A percentile compares a stretch with the other conserved stretches of the same genome.
phyloP scores from a whole-genome alignment of 1,284 basidiomycete species.

The Trichosporon sp. region DNA sequence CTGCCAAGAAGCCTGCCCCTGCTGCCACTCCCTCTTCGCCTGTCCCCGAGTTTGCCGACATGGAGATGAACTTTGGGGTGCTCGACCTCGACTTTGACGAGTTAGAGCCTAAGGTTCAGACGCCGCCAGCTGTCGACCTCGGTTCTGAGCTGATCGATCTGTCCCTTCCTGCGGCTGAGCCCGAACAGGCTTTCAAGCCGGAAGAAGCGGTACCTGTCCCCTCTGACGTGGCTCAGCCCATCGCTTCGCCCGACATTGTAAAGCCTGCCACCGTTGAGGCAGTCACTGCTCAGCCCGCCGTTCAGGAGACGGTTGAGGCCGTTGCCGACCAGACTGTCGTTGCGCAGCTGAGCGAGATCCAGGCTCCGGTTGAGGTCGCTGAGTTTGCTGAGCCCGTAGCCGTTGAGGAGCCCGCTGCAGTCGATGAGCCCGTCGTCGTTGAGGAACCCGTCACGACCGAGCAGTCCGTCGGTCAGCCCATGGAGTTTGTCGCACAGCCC shows the following conservation, averaged over 20 bases:
- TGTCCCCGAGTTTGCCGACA: not conserved
- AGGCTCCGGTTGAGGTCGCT: too few relatives aligned
- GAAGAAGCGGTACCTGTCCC: not conserved
- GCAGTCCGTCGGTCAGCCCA: too few relatives aligned
- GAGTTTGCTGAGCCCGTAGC: too few relatives aligned
- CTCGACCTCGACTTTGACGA: constrained; percentile 28
- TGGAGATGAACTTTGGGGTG: constrained; percentile 23
- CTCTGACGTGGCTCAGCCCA: not conserved
- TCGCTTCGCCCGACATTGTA: too few relatives aligned
- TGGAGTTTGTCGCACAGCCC: too few relatives aligned
- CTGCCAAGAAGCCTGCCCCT: not conserved
- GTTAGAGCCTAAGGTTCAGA: not conserved
- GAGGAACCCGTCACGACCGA: too few relatives aligned
- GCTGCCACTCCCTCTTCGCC: constrained; percentile 15
- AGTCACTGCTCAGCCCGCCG: too few relatives aligned
- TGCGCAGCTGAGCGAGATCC: too few relatives aligned
- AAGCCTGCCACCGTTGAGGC: not conserved
- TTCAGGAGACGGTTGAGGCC: too few relatives aligned
- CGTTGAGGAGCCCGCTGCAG: too few relatives aligned
- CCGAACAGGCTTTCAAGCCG: not conserved
- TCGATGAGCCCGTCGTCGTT: too few relatives aligned
- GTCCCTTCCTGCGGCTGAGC: not conserved
- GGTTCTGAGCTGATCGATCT: not conserved
- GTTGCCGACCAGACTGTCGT: too few relatives aligned
- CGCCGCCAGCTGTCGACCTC: not conserved